Evolutionary conservation across 116 monocot genomes (phyloP).

Genomic region (Dioscorea cayenensis): DNA sequence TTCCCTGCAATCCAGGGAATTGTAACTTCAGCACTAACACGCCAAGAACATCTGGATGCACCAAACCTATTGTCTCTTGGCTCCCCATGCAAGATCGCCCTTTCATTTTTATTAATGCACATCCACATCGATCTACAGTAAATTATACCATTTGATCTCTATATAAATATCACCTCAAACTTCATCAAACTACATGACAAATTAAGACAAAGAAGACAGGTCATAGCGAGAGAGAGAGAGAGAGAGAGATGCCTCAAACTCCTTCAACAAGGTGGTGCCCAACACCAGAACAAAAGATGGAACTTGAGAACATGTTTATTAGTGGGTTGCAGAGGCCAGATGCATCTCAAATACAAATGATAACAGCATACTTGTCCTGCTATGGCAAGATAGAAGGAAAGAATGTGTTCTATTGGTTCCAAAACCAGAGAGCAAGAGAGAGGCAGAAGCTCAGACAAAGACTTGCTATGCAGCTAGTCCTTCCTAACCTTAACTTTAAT

Average conservation of each 20-base stretch:
- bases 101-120: too few species aligned
- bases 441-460: conserved; percentile 46
- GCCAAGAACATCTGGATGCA: too few species aligned
- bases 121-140: too few species aligned
- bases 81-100: too few species aligned
- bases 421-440: conserved; percentile 75
- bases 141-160: too few species aligned
- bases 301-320: conserved; percentile 65
- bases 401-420: conserved; percentile 82
- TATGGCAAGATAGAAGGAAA: conserved; percentile 74
- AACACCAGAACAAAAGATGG: conserved; percentile 69
- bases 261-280: conserved; percentile 71
- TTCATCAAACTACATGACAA: too few species aligned
- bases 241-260: conserved; percentile 44
- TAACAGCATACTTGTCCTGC: conserved; percentile 47
- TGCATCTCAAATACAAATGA: conserved; percentile 66
- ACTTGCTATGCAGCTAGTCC: conserved; percentile 28
- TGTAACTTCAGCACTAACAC: too few species aligned
- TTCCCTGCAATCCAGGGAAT: too few species aligned
- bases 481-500: not conserved
- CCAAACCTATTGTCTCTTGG: too few species aligned
- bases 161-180: too few species aligned
- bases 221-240: too few species aligned
- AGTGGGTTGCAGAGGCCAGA: conserved; percentile 63
- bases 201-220: too few species aligned